phyloP scores from a whole-genome alignment of 2,329 filamentous ascomycete species.

The Calonectria pseudoturangicola region DNA sequence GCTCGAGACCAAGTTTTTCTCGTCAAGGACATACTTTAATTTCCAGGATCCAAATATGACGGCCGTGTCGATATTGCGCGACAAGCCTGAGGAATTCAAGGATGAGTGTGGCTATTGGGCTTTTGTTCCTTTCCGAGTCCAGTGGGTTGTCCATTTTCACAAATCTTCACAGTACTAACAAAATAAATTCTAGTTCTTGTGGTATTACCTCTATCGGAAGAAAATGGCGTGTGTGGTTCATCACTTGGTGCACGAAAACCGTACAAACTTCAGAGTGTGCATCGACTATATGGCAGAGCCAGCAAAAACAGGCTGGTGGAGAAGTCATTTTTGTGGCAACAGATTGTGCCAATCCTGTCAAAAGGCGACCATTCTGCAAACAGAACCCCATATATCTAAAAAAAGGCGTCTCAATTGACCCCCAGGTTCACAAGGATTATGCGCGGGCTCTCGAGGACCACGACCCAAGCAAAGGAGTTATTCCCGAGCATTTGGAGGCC shows the following conservation, averaged over 20 bases:
- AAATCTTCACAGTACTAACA: not conserved
- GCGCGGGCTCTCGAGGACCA: constrained; percentile 1
- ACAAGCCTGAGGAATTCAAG: constrained; percentile 4
- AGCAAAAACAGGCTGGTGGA: not conserved
- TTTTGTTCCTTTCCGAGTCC: constrained; percentile 23
- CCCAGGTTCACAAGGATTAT: not conserved
- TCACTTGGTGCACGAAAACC: not conserved
- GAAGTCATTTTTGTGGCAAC: constrained; percentile 33
- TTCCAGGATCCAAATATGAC: constrained; percentile 20
- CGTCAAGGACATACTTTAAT: not conserved
- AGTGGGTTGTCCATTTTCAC: not conserved
- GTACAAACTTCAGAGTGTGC: constrained; percentile 11
- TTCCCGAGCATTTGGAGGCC: constrained; percentile 1
- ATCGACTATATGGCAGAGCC: constrained; percentile 15
- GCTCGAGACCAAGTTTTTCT: not conserved
- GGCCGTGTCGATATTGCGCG: not conserved
- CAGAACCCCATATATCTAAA: constrained; percentile 31
- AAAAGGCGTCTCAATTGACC: constrained; percentile 14
- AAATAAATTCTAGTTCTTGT: constrained; percentile 3
- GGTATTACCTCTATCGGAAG: not conserved
- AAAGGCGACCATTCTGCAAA: constrained; percentile 28
- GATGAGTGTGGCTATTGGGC: constrained; percentile 31
- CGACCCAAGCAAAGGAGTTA: not conserved
- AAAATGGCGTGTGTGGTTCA: not conserved
- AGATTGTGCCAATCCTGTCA: not conserved